Evolutionary conservation across 2,329 filamentous ascomycete genomes (phyloP), one percentile per base, ranked within the genome.

Genomic region (Aureobasidium sp.): DNA sequence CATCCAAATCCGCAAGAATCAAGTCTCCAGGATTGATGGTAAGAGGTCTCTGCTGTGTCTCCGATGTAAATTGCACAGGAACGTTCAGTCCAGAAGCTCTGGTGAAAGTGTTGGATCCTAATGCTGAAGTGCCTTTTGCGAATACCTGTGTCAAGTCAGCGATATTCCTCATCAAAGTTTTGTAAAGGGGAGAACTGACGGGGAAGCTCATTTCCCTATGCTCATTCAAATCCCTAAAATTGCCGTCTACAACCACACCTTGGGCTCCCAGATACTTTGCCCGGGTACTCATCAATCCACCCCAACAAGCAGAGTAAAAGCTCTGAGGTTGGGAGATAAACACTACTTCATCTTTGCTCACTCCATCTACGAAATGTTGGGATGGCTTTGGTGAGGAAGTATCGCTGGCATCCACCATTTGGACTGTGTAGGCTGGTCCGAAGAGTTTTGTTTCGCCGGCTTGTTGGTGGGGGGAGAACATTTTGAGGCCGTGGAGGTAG

Each of bases 181-280:
- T 11, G 23, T 31, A 13, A 53, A 29, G 25, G 16, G 20, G 8
- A 40, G 25, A 38, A 53, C 55, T 45, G 31, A 69, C 68, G 4
- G 71, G 68, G n/a, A 69, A 63, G 1, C 42, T 54, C 58, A 70
- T 60, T 16, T 68, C 69, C 27, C 66, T 66, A 42, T 66, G 61
- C 66, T 80, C 78, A 27, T 74, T 66, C 7, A 81, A 65, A 66
- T 80, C 77, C 18, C 78, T 69, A 67, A 80, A 77, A 15, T 73
- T 73, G 9, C 79, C 79, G 69, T 81, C 78, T 53, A 81, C 73
- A 8, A 81, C 73, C 5, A 78, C 76, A 20, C 78, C 79, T 6
- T 72, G 72, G 3, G 78, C 78, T 7, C 77, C 78, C 2, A 75
- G 67, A 23, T 71, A 69, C 66, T 77, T 72, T 1, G 77, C 76